These are phyloP conservation scores for Cryptococcus sp. DNA, from an alignment of 1,284 basidiomycete genomes.

Conservation along the genomic window DNA sequence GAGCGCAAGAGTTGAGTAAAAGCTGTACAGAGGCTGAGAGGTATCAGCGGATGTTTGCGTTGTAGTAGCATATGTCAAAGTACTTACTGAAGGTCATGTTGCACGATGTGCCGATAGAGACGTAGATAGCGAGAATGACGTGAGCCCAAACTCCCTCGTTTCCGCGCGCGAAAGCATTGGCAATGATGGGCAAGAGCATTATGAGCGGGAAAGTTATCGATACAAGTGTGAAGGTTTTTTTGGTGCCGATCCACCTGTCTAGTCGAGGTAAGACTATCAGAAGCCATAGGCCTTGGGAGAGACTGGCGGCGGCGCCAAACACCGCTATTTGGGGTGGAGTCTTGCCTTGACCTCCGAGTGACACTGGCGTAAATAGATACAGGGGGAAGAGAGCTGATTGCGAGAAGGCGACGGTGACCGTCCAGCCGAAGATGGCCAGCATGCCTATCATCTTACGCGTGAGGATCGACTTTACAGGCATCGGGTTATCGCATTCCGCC, in stretches of 20 bases:
- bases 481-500: conserved; percentile 14
- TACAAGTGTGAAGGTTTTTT: conserved; percentile 21
- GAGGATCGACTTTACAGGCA: conserved; percentile 22
- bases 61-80: too few species aligned
- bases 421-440: conserved; percentile 31
- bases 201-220: conserved; percentile 21
- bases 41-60: neutral
- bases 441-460: conserved; percentile 21
- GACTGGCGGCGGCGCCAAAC: conserved; percentile 22
- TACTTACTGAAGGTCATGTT: conserved; percentile 35
- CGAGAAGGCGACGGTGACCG: conserved; percentile 28
- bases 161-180: conserved; percentile 22
- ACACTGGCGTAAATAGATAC: conserved; percentile 31
- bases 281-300: conserved; percentile 34
- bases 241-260: conserved; percentile 28
- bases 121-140: conserved; percentile 18
- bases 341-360: conserved; percentile 24
- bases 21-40: conserved; percentile 32
- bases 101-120: conserved; percentile 22
- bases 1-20: conserved; percentile 29
- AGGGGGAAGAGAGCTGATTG: conserved; percentile 27
- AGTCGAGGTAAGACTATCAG: conserved; percentile 31
- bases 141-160: conserved; percentile 10
- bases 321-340: conserved; percentile 28
- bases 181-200: conserved; percentile 21